Percentiles rank a stretch among this genome's conserved stretches.
These are phyloP conservation scores for Aegilops bicornis DNA, from an alignment of 176 grass and related monocot genomes.

Conservation along the genomic window DNA sequence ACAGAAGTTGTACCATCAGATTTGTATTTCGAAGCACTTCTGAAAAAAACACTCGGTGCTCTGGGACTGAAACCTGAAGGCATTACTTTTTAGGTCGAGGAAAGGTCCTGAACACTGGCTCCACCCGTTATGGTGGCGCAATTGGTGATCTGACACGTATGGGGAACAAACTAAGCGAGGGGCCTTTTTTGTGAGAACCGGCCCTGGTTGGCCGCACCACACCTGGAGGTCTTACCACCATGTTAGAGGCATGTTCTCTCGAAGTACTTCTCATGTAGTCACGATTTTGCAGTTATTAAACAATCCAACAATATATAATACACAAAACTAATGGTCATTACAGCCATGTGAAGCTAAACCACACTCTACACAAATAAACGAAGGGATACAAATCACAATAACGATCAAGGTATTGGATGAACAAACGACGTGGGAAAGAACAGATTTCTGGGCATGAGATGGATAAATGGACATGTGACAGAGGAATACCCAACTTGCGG, in stretches of 20 bases:
- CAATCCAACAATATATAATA: not conserved
- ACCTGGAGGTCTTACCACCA: not conserved
- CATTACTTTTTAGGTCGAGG: too few species aligned
- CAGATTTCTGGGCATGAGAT: not conserved
- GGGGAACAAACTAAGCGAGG: too few species aligned
- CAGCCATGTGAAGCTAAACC: not conserved
- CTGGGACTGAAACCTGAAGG: too few species aligned
- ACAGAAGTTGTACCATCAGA: not conserved
- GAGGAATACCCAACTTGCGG: not conserved
- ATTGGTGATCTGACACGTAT: too few species aligned
- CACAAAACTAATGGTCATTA: not conserved
- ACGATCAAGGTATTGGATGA: not conserved
- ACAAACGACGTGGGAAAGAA: constrained; percentile 2
- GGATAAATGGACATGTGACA: not conserved
- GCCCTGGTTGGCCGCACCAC: not conserved
- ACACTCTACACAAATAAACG: not conserved
- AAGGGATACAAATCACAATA: not conserved
- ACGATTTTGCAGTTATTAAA: not conserved
- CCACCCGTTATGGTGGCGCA: too few species aligned
- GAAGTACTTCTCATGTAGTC: not conserved
- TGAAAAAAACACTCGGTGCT: too few species aligned
- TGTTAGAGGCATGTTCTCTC: not conserved
- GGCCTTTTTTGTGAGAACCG: not conserved
- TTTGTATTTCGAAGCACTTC: not conserved
- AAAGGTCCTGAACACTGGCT: too few species aligned